Evolutionary conservation across 352 stramenopile species (phyloP), one percentile per base, ranked within the genome.

Genomic region (Pythium phragmiticola): DNA sequence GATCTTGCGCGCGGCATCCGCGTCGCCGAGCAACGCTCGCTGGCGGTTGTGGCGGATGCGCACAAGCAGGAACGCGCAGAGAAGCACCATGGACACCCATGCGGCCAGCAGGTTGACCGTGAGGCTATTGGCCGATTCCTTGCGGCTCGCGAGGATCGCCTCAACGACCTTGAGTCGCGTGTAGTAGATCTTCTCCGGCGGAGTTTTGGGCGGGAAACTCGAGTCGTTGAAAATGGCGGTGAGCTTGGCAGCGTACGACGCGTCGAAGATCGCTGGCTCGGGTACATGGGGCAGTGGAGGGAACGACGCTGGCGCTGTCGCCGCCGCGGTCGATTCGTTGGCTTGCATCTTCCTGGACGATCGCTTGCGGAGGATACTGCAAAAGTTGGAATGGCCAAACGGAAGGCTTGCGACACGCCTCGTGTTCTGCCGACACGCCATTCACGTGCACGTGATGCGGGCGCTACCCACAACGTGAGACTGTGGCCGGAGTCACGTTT

Each of bases 21-120:
- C 57, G 52, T 92, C 71, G 8, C 83, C 78, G n/a, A 65, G 70
- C 34, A 83, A 63, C 8, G 81, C 83, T 1, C 80, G 68, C 23
- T 78, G 60, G 11, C 83, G 79, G 52, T 88, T 88, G 55, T 71
- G 69, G 3, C 83, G 72, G 39, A 92, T 65, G 61, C 89, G 90
- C 6, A 49, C n/a, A 26, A 88, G 67, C 9, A 89, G 64, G 21
- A 67, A 45, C 23, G 66, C 37, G 16, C 50, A 56, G 53, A 60
- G 62, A 6, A 72, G 12, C 49, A 72, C 28, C 37, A 72, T 42
- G 21, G 60, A 41, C 36, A 37, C 55, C 12, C 34, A 58, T 37
- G 47, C 37, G 58, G 59, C 34, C 57, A 47, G 47, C 63, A 49
- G 39, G 61, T 63, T 19, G 57, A 57, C 39, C 57, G 36, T 17